A percentile compares a stretch with the other conserved stretches of the same genome.
Conservation (phyloP, 2,329 filamentous ascomycete species). For the Penicillium sp. region DNA sequence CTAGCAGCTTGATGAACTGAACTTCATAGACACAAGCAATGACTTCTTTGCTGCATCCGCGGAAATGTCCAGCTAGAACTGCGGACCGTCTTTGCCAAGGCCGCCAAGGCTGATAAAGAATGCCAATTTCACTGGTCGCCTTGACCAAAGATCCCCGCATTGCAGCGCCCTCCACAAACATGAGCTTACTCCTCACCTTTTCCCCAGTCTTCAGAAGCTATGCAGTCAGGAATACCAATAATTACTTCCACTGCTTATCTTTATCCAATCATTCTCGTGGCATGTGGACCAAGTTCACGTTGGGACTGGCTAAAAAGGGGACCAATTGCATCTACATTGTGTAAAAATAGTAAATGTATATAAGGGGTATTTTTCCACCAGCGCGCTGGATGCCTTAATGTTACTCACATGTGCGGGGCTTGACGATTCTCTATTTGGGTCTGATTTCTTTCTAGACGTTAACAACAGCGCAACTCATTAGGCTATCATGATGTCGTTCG, state of each 20-base stretch:
- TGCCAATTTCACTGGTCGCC: conserved; percentile 6
- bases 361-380: too few relatives aligned
- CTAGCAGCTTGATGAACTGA: too few relatives aligned
- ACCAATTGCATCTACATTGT: too few relatives aligned
- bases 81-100: not conserved
- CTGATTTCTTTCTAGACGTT: not conserved
- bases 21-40: not conserved
- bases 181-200: not conserved
- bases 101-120: conserved; percentile 12
- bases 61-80: not conserved
- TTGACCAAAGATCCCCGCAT: not conserved
- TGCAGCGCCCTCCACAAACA: not conserved
- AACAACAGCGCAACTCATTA: not conserved
- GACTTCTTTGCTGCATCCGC: not conserved
- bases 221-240: not conserved
- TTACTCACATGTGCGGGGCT: too few relatives aligned
- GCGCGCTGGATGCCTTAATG: too few relatives aligned
- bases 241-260: not conserved
- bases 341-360: too few relatives aligned
- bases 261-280: not conserved
- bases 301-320: too few relatives aligned
- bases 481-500: conserved; percentile 21
- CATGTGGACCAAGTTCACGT: not conserved
- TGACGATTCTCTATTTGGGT: not conserved
- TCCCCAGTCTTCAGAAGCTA: not conserved